Base-by-base conservation (phyloP, 306 rosid genomes). In the Fragaria ananassa region DNA sequence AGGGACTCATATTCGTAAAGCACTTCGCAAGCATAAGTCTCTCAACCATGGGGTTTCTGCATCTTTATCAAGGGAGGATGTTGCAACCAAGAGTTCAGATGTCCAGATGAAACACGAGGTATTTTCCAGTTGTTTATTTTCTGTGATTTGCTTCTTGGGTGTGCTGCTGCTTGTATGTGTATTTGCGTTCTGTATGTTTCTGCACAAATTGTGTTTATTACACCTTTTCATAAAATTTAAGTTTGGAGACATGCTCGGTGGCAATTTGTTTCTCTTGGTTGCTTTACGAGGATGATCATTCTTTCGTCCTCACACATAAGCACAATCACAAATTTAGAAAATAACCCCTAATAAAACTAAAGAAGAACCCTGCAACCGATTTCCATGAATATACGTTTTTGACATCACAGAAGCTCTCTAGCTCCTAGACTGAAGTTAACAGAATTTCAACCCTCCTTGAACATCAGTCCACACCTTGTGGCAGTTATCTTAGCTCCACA, bases 71-170 rank as follows among this genome's bases (percentile, higher is more conserved):
- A 89, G 76, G 83, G 86, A 85, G 50, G 86, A 83, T 57, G 82
- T 81, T 71, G 89, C 82, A 84, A 82, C 47, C 69, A 92, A 86
- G 87, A 84, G 64, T 68, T 83, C 87, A 68, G 82, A 82, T 83
- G 82, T 70, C 39, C 88, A 82, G 83, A 72, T 77, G 70, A 87
- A 89, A 86, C 89, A 82, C 58, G 89, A 96, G 99, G 99, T 96
- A 86, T 81, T 53, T 74, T 42, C 65, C 63, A 56, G 44, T 65
- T 51, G 51, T 65, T 62, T 44, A 62, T 27, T 62, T 31, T 34
- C 21, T 62, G 23, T 34, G 9, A 19, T 62, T 62, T 17, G 5
- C 42, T 42, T 54, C 14, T 35, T 41, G 27, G 29, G 35, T 79
- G 25, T 66, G 70, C 70, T 66, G 29, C 29, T 66, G 70, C 29